Evolutionary conservation across 305 asterid genomes (phyloP).

Genomic region (Fraxinus ornus): DNA sequence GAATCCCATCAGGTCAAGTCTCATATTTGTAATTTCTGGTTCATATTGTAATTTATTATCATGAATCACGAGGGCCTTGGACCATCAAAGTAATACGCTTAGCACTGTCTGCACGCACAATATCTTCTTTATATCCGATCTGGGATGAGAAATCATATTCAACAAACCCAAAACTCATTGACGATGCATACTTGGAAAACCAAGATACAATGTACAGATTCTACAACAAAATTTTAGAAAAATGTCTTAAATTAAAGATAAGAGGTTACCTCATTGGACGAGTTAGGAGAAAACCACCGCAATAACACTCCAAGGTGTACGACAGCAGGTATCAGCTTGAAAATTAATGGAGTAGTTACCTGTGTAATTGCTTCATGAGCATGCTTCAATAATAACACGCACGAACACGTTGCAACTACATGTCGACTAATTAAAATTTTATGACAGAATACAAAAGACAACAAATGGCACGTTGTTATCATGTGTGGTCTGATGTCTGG

Average conservation of each 20-base stretch:
- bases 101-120: constrained; percentile 56
- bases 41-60: constrained; percentile 39
- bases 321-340: constrained; percentile 75
- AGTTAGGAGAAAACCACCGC: constrained; percentile 69
- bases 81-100: constrained; percentile 61
- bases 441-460: not conserved
- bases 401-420: not conserved
- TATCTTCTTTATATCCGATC: constrained; percentile 69
- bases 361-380: constrained; percentile 36
- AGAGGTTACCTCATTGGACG: constrained; percentile 50
- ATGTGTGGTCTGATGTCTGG: not conserved
- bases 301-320: constrained; percentile 71
- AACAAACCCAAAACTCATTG: constrained; percentile 41
- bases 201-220: constrained; percentile 18
- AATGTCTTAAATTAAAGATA: not conserved
- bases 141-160: constrained; percentile 52
- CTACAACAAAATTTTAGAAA: not conserved
- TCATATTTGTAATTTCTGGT: constrained; percentile 33
- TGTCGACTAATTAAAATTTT: not conserved
- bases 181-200: constrained; percentile 28
- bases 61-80: constrained; percentile 60
- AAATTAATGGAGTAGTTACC: constrained; percentile 79
- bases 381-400: not conserved
- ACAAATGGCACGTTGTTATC: not conserved
- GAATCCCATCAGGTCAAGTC: constrained; percentile 51